Evolutionary conservation across 176 grass and related monocot species (phyloP).

Genomic region (Bothriochloa decipiens): DNA sequence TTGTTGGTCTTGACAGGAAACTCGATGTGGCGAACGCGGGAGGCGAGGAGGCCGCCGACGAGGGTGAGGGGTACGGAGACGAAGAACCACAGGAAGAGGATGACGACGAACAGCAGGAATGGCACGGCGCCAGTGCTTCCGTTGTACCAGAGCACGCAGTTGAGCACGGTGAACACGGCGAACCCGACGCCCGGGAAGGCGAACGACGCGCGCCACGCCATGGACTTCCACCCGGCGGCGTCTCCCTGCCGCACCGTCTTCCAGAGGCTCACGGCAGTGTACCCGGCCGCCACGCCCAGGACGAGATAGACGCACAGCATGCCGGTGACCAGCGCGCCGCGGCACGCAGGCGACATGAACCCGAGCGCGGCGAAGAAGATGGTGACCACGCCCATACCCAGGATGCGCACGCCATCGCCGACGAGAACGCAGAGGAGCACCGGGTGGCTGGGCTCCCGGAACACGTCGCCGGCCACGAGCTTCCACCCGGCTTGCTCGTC

Average conservation of each 20-base stretch:
- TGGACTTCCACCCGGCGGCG: conserved; percentile 46
- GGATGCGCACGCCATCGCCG: conserved; percentile 69
- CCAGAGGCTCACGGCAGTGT: conserved; percentile 58
- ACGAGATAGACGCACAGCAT: conserved; percentile 71
- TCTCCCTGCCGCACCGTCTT: conserved; percentile 53
- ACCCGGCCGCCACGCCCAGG: conserved; percentile 50
- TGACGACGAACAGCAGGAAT: conserved; percentile 43
- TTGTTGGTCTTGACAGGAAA: conserved; percentile 59
- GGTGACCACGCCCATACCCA: conserved; percentile 63
- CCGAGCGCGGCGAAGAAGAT: conserved; percentile 79
- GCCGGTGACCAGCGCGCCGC: conserved; percentile 57
- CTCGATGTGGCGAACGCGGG: conserved; percentile 51
- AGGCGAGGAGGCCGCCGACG: conserved; percentile 48
- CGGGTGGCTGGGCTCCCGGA: conserved; percentile 53
- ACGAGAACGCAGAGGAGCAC: conserved; percentile 60
- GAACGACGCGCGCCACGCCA: conserved; percentile 49
- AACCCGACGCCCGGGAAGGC: conserved; percentile 59
- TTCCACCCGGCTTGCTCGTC: conserved; percentile 68
- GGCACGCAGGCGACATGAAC: conserved; percentile 76
- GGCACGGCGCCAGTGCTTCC: conserved; percentile 71
- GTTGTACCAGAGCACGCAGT: conserved; percentile 70
- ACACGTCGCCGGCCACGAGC: conserved; percentile 55
- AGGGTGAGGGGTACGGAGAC: conserved; percentile 73
- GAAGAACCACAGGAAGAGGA: conserved; percentile 64
- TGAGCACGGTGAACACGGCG: conserved; percentile 53